Evolutionary conservation across 352 stramenopile genomes (phyloP).

Genomic region (Phytophthora idaei): DNA sequence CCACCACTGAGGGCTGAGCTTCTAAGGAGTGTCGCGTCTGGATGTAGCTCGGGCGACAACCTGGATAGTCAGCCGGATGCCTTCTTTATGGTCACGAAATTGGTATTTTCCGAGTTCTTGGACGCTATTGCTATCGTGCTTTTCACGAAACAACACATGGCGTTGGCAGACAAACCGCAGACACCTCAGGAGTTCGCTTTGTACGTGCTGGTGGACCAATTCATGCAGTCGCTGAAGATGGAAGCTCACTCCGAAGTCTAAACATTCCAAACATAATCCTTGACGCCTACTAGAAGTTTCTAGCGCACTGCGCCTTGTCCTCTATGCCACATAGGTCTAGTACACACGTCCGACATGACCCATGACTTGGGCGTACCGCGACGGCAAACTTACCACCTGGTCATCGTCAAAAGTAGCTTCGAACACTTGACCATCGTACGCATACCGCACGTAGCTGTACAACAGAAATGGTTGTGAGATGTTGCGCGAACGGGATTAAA

Average conservation of each 20-base stretch:
- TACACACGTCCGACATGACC: conserved; percentile 42
- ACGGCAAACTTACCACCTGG: conserved; percentile 74
- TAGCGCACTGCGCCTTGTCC: too few species aligned
- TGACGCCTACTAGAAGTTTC: conserved; percentile 1
- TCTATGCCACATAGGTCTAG: too few species aligned
- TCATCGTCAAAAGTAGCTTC: conserved; percentile 84
- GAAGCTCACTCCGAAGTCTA: conserved; percentile 26
- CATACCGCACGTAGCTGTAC: conserved; percentile 77
- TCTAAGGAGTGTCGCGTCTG: conserved; percentile 9
- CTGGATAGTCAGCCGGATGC: conserved; percentile 37
- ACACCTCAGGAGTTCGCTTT: conserved; percentile 31
- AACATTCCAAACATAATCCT: conserved; percentile 24
- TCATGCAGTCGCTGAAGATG: conserved; percentile 42
- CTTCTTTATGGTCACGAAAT: conserved; percentile 53
- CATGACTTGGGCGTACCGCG: conserved; percentile 75
- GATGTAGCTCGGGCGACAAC: neutral
- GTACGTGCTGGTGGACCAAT: conserved; percentile 52
- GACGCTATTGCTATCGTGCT: conserved; percentile 59
- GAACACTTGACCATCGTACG: conserved; percentile 73
- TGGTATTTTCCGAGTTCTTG: conserved; percentile 68
- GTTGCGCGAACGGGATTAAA: too few species aligned
- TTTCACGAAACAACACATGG: conserved; percentile 44
- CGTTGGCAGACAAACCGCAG: conserved; percentile 2
- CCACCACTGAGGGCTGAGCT: conserved; percentile 22
- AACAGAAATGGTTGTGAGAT: neutral